Evolutionary conservation across 495 filamentous ascomycete species (phyloP).

Genomic region (Xylaria scruposa): DNA sequence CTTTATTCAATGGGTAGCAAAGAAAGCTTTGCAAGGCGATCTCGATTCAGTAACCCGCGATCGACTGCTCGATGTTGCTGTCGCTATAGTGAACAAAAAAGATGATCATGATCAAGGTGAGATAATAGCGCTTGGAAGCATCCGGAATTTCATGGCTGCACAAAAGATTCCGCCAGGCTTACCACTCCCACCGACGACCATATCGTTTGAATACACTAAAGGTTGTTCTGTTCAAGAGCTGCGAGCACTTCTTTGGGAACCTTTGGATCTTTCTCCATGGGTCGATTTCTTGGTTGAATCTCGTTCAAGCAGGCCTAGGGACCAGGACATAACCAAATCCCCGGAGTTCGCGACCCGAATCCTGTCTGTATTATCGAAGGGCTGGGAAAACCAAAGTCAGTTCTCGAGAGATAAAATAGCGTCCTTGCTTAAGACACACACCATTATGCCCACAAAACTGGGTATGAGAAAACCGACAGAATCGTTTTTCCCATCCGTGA

Average conservation of each 20-base stretch:
- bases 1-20: conserved; percentile 82
- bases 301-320: conserved; percentile 47
- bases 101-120: conserved; percentile 61
- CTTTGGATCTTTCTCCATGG: conserved; percentile 84
- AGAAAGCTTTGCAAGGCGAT: conserved; percentile 68
- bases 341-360: conserved; percentile 79
- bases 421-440: conserved; percentile 65
- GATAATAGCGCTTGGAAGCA: conserved; percentile 76
- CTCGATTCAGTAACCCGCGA: conserved; percentile 68
- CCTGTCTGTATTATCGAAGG: conserved; percentile 81
- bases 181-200: conserved; percentile 79
- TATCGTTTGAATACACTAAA: conserved; percentile 82
- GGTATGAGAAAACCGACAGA: conserved; percentile 89
- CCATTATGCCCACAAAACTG: conserved; percentile 86
- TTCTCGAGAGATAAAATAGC: conserved; percentile 69
- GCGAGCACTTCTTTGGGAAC: conserved; percentile 80
- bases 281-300: conserved; percentile 75
- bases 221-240: conserved; percentile 58
- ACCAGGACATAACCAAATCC: conserved; percentile 66
- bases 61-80: conserved; percentile 76
- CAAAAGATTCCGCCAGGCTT: conserved; percentile 80
- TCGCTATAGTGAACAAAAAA: conserved; percentile 78
- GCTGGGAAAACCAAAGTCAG: conserved; percentile 78
- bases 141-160: conserved; percentile 74
- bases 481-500: conserved; percentile 91